Evolutionary conservation across 164 flowering plant species (phyloP), one percentile per base, ranked within the genome.

Genomic region (Santalum album): DNA sequence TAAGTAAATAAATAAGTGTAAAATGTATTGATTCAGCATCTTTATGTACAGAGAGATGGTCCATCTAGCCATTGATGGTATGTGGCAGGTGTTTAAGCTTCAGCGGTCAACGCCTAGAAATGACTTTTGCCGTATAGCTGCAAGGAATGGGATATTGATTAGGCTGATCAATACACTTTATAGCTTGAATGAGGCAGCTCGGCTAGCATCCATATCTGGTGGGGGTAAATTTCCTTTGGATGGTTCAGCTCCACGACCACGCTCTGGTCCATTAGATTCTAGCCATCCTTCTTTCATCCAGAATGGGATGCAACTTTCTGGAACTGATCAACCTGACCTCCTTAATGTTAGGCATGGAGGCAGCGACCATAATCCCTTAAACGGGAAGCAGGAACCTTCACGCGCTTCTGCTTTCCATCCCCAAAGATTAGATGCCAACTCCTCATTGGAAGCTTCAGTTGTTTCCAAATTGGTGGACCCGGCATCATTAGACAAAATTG

Each of bases 61-160:
- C 71, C 99, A 94, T 67, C 82, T 94, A 49, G 99, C 99, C 49
- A 86, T 94, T 43, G 99, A 94, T 77, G 96, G 96, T 67, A 86
- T 90, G 88, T 94, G 99, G 99, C 99, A 94, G 80, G 87, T 94
- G 49, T 87, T 94, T 65, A 94, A 86, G 79, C 96, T 94, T 65
- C 92, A 85, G 65, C 65, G 80, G 12, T 86, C 96, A 39, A 94
- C 97, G 23, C 90, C 95, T 17, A 81, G 86, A 72, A 84, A 90
- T 64, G 97, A 90, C 62, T 94, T 90, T 66, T 94, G 97, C 64
- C 88, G 95, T n/a, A 86, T 90, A 46, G 95, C 99, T 65, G 95
- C 97, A 48, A 94, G 87, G 74, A 82, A 82, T 78, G 97, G 96
- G 19, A 90, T 94, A 57, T 76, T 94, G 50, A 69, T 78, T 35